Percentiles rank a stretch among this genome's conserved stretches.
These are phyloP conservation scores for Cerrena zonata DNA, from an alignment of 1,284 basidiomycete genomes.

Conservation along the genomic window DNA sequence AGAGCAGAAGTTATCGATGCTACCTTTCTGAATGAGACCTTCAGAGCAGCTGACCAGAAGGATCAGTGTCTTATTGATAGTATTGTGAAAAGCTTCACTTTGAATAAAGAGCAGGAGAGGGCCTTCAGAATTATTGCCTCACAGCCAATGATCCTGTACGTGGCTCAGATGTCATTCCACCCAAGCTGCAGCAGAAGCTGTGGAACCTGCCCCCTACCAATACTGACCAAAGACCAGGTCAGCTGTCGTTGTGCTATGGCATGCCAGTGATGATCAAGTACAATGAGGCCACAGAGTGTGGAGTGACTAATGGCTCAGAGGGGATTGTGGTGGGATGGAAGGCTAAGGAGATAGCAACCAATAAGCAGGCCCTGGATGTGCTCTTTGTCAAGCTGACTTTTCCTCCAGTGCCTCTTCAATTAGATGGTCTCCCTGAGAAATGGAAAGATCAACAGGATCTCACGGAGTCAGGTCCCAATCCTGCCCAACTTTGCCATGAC, in stretches of 20 bases:
- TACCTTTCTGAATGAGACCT: too few species aligned
- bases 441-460: constrained; percentile 21
- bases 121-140: constrained; percentile 32
- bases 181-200: constrained; percentile 16
- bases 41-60: too few species aligned
- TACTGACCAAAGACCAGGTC: constrained; percentile 24
- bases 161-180: constrained; percentile 9
- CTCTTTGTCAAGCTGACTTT: constrained; percentile 33
- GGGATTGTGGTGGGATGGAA: constrained; percentile 31
- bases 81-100: too few species aligned
- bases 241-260: constrained; percentile 31
- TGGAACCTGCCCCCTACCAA: constrained; percentile 23
- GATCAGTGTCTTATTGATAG: too few species aligned
- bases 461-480: constrained; percentile 29
- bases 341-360: constrained; percentile 2
- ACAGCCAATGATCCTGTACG: constrained; percentile 19
- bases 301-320: constrained; percentile 39
- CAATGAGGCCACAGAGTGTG: constrained; percentile 33
- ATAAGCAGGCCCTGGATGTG: constrained; percentile 23
- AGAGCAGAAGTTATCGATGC: too few species aligned
- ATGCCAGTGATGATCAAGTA: constrained; percentile 36
- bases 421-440: constrained; percentile 29
- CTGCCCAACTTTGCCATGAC: constrained; percentile 39
- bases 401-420: constrained; percentile 24
- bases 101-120: constrained; percentile 29